phyloP scores from a whole-genome alignment of 805 yeast genomes.

The Ogataea allantospora region DNA sequence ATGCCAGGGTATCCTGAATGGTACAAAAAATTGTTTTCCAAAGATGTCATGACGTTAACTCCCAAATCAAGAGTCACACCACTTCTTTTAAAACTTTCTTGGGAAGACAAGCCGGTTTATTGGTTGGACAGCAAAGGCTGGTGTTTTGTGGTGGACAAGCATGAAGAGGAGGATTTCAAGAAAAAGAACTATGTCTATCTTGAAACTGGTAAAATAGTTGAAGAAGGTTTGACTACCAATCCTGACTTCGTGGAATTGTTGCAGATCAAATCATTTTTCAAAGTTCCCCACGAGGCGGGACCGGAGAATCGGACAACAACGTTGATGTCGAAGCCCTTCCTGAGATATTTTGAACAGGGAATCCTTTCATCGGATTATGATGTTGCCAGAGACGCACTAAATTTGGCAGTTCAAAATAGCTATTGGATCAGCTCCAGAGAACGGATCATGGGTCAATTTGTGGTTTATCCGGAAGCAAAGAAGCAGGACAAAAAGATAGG shows the following conservation, averaged over 20 bases:
- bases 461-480: constrained; percentile 52
- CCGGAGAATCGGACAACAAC: constrained; percentile 68
- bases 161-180: constrained; percentile 36
- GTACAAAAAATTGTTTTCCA: constrained; percentile 63
- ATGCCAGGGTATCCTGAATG: constrained; percentile 92
- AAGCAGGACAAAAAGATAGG: constrained; percentile 41
- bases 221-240: constrained; percentile 9
- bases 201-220: constrained; percentile 19
- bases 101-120: constrained; percentile 81
- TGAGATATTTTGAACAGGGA: constrained; percentile 70
- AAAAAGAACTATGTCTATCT: constrained; percentile 37
- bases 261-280: constrained; percentile 42
- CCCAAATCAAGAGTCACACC: constrained; percentile 77
- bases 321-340: constrained; percentile 73
- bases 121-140: constrained; percentile 86
- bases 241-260: constrained; percentile 14
- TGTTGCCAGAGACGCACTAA: constrained; percentile 73
- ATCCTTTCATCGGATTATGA: constrained; percentile 66
- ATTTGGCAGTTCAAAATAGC: constrained; percentile 75
- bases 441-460: constrained; percentile 81
- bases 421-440: constrained; percentile 93
- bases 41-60: constrained; percentile 50
- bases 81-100: constrained; percentile 66
- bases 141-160: constrained; percentile 69
- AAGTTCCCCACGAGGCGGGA: constrained; percentile 88